A percentile compares a stretch with the other conserved stretches of the same genome.
phyloP scores from a whole-genome alignment of 345 rosid genomes.

The Dimocarpus longan region DNA sequence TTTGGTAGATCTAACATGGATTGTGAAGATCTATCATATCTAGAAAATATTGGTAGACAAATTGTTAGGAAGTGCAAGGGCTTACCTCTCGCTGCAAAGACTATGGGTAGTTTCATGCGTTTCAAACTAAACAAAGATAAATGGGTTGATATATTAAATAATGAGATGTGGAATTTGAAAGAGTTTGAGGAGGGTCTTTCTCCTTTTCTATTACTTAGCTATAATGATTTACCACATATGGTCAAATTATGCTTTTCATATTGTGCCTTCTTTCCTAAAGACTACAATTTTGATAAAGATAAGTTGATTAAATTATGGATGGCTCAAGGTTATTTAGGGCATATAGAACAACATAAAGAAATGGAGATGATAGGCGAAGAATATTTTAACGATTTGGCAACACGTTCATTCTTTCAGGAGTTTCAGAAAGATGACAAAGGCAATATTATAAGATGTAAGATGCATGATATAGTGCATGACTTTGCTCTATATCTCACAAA shows the following conservation, averaged over 20 bases:
- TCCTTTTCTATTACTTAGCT: conserved; percentile 3
- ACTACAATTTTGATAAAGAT: not conserved
- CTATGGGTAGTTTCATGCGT: conserved; percentile 24
- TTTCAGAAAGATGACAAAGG: not conserved
- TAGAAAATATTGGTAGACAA: conserved; percentile 7
- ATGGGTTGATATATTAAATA: conserved; percentile 14
- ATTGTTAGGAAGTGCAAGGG: conserved; percentile 30
- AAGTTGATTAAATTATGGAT: not conserved
- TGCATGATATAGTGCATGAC: not conserved
- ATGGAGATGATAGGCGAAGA: not conserved
- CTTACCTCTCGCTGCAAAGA: conserved; percentile 26
- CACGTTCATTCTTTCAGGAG: not conserved
- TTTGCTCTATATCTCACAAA: not conserved
- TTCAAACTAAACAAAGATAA: conserved; percentile 2
- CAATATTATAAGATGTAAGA: not conserved
- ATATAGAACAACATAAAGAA: no score
- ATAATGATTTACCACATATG: not conserved
- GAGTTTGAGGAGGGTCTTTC: conserved; percentile 2
- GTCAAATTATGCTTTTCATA: not conserved
- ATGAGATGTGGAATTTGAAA: conserved; percentile 20
- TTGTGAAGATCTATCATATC: not conserved
- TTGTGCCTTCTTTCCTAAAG: conserved; percentile 25
- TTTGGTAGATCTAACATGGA: conserved; percentile 12
- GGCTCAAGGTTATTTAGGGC: not conserved
- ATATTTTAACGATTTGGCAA: not conserved